Base-by-base conservation (phyloP, 192 early-diverging fungal genomes). In the Obelidium mucronatum region DNA sequence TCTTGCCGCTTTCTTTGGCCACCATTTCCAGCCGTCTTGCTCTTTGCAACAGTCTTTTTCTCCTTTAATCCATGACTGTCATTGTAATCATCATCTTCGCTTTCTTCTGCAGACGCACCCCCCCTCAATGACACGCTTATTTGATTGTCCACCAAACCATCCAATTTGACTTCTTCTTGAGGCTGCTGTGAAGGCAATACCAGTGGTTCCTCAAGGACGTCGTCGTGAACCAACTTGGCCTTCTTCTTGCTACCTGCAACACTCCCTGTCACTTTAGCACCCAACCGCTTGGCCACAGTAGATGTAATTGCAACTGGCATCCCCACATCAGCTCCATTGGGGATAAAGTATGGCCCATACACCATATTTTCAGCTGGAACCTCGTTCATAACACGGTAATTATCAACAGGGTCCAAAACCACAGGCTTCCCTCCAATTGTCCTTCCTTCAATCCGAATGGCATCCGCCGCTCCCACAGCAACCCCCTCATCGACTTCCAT, bases 261-360 rank as follows among this genome's bases (percentile, higher is more conserved):
- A n/a, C n/a, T n/a, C n/a, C n/a, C n/a, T n/a, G n/a, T n/a, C n/a
- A n/a, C n/a, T n/a, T n/a, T n/a, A n/a, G n/a, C n/a, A n/a, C n/a
- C n/a, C n/a, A n/a, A n/a, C n/a, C n/a, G n/a, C n/a, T n/a, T n/a
- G n/a, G n/a, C n/a, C n/a, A n/a, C n/a, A n/a, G n/a, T n/a, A n/a
- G n/a, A n/a, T n/a, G 58, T 60, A 13, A 60, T 24, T 19, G 58
- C 33, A 6, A 26, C 58, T 19, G 58, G 58, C 6, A 60, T 24
- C 6, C 58, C 33, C 6, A 60, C 58, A 1, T 48, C 44, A 15
- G 13, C 11, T 34, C 40, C 66, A 35, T 42, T 31, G 4, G 69
- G 53, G 19, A 72, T 72, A 40, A 72, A 72, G 28, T 58, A 72
- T 5, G 69, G 69, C 5, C 69, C 69, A 35, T 72, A 72, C 22